Evolutionary conservation across 2,329 filamentous ascomycete species (phyloP).

Genomic region (Sporothrix dimorphospora): DNA sequence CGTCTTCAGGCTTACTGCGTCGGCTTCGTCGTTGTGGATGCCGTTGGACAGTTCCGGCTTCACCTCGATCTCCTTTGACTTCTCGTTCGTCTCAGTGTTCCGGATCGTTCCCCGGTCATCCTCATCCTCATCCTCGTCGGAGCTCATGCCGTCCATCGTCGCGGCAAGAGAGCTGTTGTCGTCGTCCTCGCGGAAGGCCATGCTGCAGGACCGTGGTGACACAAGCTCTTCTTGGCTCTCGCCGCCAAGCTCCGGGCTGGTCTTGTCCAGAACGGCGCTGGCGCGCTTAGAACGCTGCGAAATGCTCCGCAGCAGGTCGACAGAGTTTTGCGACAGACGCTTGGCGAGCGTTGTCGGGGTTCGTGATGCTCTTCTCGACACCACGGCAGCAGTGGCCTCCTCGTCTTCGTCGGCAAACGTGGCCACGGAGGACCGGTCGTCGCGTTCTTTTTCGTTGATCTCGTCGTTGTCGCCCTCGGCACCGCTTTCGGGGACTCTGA

Average conservation of each 20-base stretch:
- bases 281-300: slow-evolving; percentile 44
- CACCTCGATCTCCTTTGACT: slow-evolving; percentile 44
- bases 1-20: slow-evolving; percentile 14
- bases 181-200: slow-evolving; percentile 47
- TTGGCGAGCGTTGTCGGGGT: slow-evolving; percentile 47
- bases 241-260: slow-evolving; percentile 30
- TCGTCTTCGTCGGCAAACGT: slow-evolving; percentile 67
- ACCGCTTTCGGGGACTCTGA: slow-evolving; percentile 56
- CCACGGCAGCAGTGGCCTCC: slow-evolving; percentile 38
- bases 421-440: slow-evolving; percentile 68
- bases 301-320: slow-evolving; percentile 48
- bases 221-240: slow-evolving; percentile 55
- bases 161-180: slow-evolving; percentile 59
- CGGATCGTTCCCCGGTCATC: slow-evolving; percentile 34
- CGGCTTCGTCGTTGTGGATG: background rate
- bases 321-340: slow-evolving; percentile 54
- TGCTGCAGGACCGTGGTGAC: slow-evolving; percentile 38
- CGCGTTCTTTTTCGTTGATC: slow-evolving; percentile 49
- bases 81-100: slow-evolving; percentile 32
- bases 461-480: slow-evolving; percentile 5
- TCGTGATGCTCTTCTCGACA: background rate
- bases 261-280: slow-evolving; percentile 33
- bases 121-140: slow-evolving; percentile 42
- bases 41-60: slow-evolving; percentile 41
- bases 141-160: slow-evolving; percentile 59